A percentile compares a stretch with the other conserved stretches of the same genome.
These are phyloP conservation scores for Sclerotinia glacialis DNA, from an alignment of 2,329 filamentous ascomycete genomes.

Conservation along the genomic window DNA sequence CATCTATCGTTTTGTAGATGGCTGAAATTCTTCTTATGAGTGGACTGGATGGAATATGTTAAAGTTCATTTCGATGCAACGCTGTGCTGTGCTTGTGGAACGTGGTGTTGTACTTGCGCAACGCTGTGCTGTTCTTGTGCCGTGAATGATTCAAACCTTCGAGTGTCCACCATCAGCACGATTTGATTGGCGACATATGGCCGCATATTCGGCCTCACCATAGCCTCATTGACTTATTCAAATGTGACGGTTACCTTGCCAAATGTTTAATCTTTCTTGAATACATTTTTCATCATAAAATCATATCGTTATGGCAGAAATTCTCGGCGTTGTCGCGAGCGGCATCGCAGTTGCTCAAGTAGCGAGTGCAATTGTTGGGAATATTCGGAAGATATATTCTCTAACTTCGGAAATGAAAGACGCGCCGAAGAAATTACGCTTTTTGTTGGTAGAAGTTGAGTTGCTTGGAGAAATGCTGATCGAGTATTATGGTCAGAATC, in stretches of 20 bases:
- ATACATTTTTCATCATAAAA: background rate
- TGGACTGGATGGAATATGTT: no score
- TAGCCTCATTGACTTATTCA: background rate
- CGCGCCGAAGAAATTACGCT: background rate
- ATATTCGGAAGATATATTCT: background rate
- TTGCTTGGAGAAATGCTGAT: background rate
- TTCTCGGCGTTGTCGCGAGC: background rate
- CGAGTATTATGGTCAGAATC: background rate
- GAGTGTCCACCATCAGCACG: background rate
- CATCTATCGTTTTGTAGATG: no score
- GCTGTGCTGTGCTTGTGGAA: no score
- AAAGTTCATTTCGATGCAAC: no score
- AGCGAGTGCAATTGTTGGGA: background rate
- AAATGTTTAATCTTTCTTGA: background rate
- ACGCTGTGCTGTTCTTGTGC: no score
- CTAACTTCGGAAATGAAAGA: background rate
- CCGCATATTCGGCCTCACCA: background rate
- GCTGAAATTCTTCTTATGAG: no score
- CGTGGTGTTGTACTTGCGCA: no score
- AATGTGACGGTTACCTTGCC: background rate
- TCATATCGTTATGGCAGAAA: background rate
- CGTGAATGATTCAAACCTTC: no score
- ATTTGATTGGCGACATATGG: background rate
- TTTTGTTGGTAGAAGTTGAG: background rate
- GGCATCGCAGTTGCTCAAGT: conserved; percentile 11